Percentiles rank a stretch among this genome's conserved stretches.
These are phyloP conservation scores for Gregarina niphandrodes DNA, from an alignment of 169 alveolate species.

Conservation along the genomic window DNA sequence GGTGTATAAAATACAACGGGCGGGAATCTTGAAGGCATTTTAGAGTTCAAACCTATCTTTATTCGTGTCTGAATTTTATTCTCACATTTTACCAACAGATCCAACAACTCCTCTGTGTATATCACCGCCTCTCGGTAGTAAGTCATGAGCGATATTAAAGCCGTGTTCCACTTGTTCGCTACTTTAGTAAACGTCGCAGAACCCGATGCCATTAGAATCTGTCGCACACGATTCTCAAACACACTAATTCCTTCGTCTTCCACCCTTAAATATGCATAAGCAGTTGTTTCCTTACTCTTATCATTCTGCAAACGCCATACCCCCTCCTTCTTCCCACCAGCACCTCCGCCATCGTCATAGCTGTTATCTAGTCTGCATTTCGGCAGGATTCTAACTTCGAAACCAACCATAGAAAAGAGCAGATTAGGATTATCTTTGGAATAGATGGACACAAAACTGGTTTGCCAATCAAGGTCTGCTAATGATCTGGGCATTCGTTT, in stretches of 20 bases:
- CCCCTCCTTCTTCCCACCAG: slow-evolving; percentile 56
- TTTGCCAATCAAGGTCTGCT: slow-evolving; percentile 77
- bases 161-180: slow-evolving; percentile 99
- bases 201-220: slow-evolving; percentile 94
- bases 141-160: slow-evolving; percentile 91
- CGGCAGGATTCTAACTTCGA: slow-evolving; percentile 86
- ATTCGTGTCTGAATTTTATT: slow-evolving; percentile 96
- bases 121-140: slow-evolving; percentile 97
- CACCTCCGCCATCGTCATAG: no score
- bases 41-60: slow-evolving; percentile 95
- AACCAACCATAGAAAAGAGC: slow-evolving; percentile 91
- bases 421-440: slow-evolving; percentile 94
- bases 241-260: slow-evolving; percentile 84
- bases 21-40: slow-evolving; percentile 99
- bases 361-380: slow-evolving; percentile 44
- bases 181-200: slow-evolving; percentile 97
- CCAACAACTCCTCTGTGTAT: slow-evolving; percentile 89
- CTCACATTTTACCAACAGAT: slow-evolving; percentile 88
- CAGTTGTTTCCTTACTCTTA: slow-evolving; percentile 88
- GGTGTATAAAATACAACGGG: slow-evolving; percentile 99
- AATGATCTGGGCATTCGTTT: slow-evolving; percentile 93
- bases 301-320: slow-evolving; percentile 93
- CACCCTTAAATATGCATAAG: slow-evolving; percentile 91
- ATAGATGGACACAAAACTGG: slow-evolving; percentile 91
- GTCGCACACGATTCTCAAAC: slow-evolving; percentile 85